These are phyloP conservation scores for Fusarium illudens DNA, from an alignment of 2,329 filamentous ascomycete genomes.

Conservation along the genomic window DNA sequence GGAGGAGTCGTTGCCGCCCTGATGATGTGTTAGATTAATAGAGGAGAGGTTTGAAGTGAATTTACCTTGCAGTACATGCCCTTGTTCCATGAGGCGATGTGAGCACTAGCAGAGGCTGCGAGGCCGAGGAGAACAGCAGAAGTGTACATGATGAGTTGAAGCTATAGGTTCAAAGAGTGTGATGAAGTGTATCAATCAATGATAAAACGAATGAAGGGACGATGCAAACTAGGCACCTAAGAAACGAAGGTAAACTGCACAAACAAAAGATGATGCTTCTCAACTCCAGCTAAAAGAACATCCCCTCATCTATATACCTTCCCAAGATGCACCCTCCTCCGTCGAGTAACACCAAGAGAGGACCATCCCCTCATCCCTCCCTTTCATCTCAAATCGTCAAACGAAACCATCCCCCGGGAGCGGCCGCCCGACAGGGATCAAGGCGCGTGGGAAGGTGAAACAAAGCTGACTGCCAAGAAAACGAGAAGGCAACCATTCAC, in stretches of 20 bases:
- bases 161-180: background rate
- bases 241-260: conserved; percentile 24
- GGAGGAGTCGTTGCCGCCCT: conserved; percentile 45
- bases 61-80: conserved; percentile 43
- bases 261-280: background rate
- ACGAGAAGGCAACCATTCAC: conserved; percentile 11
- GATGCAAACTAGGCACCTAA: conserved; percentile 35
- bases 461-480: conserved; percentile 6
- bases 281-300: background rate
- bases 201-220: conserved; percentile 26
- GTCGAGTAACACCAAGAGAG: background rate
- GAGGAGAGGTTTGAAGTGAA: background rate
- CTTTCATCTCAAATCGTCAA: conserved; percentile 35
- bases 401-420: conserved; percentile 14
- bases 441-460: conserved; percentile 26
- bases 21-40: background rate
- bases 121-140: conserved; percentile 33
- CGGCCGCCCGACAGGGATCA: conserved; percentile 33
- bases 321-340: background rate
- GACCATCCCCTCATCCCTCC: background rate
- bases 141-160: conserved; percentile 30
- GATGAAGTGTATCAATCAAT: background rate
- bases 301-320: conserved; percentile 9
- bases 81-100: conserved; percentile 41
- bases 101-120: conserved; percentile 33